Evolutionary conservation across 495 filamentous ascomycete genomes (phyloP), one percentile per base, ranked within the genome.

Genomic region (Talaromyces proteolyticus): DNA sequence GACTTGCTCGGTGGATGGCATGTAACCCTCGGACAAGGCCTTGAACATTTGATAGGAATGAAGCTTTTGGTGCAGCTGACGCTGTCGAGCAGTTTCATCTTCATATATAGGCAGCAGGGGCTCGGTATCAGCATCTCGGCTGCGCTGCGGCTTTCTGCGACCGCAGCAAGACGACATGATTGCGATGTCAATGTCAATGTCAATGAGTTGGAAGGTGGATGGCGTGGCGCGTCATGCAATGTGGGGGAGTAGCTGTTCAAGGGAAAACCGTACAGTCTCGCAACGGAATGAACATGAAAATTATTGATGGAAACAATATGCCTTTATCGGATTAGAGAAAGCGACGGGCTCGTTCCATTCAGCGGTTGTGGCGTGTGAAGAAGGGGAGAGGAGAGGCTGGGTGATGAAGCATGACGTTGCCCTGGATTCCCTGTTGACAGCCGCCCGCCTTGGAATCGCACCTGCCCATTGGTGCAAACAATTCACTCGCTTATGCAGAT

Each of bases 41-140:
- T 88, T 79, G 23, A 88, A 53, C 88, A 95, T 93, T 70, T 95
- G 90, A 62, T 95, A 96, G 49, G 82, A 83, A 66, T 95, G 92
- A 50, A 96, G 42, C 69, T 95, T 96, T 61, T 87, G 81, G 58
- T 91, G 88, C 39, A 91, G 72, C 44, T 76, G 70, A 25, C 85
- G 76, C 73, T 96, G 89, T 44, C 89, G 73, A 19, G 75, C 65
- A 7, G 90, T 95, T 55, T 91, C 88, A 64, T 93, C 85, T 53
- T 84, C 76, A 68, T 96, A 95, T 54, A 82, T 85, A 56, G 91
- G 85, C 24, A 96, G 81, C 23, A 96, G 76, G 38, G 90, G 89
- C 54, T 91, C 79, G 17, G 76, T 82, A 54, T 89, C 86, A 53
- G 69, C 69, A 17, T 47, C 36, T 60, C 59, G n/a, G 26, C 42